phyloP scores from a whole-genome alignment of 164 flowering plant genomes.

The Magnolia kwangsiensis region DNA sequence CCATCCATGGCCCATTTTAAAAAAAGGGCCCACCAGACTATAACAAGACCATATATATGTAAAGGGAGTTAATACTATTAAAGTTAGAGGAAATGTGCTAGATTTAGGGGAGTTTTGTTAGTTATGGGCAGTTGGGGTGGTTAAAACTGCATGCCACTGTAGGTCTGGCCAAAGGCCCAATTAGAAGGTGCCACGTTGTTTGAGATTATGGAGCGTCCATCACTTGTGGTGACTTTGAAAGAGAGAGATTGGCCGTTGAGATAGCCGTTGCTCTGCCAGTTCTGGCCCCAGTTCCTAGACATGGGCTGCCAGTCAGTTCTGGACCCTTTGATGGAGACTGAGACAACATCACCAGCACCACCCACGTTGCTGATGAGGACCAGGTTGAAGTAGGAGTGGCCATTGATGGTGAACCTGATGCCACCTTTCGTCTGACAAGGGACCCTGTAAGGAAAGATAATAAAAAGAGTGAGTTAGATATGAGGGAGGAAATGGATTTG shows the following conservation, averaged over 20 bases:
- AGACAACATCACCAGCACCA: conserved; percentile 65
- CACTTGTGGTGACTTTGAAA: conserved; percentile 54
- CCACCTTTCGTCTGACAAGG: conserved; percentile 64
- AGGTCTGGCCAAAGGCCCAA: conserved; percentile 76
- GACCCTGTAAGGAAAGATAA: conserved; percentile 35
- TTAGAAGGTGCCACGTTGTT: conserved; percentile 56
- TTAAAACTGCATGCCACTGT: conserved; percentile 43
- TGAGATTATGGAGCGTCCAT: conserved; percentile 49
- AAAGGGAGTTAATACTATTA: not conserved
- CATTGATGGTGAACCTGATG: conserved; percentile 71
- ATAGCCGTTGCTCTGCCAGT: conserved; percentile 65
- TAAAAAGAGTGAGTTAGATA: not conserved
- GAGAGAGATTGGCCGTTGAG: conserved; percentile 73
- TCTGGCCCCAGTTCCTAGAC: conserved; percentile 80
- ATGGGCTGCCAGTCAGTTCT: conserved; percentile 58
- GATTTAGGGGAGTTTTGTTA: conserved; percentile 4
- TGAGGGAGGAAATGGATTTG: not conserved
- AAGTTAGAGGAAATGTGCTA: conserved; percentile 1
- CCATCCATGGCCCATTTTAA: conserved; percentile 5
- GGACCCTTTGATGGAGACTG: conserved; percentile 65
- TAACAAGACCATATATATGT: not conserved
- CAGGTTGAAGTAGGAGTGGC: conserved; percentile 69
- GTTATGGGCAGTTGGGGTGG: conserved; percentile 3
- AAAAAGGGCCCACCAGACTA: conserved; percentile 2
- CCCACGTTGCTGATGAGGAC: conserved; percentile 71